Base-by-base conservation (phyloP, 306 rosid genomes). In the Rosa lucieae region DNA sequence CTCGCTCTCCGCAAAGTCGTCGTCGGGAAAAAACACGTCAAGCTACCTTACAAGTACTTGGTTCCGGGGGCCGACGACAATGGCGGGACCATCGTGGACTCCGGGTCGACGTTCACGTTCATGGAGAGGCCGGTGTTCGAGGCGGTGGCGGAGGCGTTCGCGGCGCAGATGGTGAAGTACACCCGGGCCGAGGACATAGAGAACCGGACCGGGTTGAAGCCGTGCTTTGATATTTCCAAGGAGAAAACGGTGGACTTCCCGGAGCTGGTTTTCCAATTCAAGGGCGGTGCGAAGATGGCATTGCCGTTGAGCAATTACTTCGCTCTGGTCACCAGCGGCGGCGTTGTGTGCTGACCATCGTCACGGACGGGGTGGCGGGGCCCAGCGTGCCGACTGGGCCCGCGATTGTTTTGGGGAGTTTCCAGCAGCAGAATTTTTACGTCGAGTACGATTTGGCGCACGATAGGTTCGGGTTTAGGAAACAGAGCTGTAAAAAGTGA, bases 11-110 rank as follows among this genome's bases (percentile, higher is more conserved):
- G 92, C 0, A 91, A 83, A 69, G 56, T 96, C 59, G 12, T 86
- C 67, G 92, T 96, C 15, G 98, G 97, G 1, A 79, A 73, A 1
- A 26, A 82, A 58, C 17, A 39, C 0, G 97, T 91, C 13, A 91
- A 90, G 79, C 79, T 93, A 29, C 96, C 97, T 23, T 79, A 80
- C 76, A 77, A 69, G 32, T 75, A 55, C 7, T 70, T 88, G 15
- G 88, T 83, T 8, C 92, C 93, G 1, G 93, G 82, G 10, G 55
- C 80, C 0, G 86, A 88, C 49, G 93, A 97, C 8, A 83, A 85
- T 23, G 99, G 99, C 0, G 99, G 99, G 18, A 82, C 98, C 4
- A 87, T 93, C 7, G 91, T 93, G 3, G 99, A 96, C 74, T 93
- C 98, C 4, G 99, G 99, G 3, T 74, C 94, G 32, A 93, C 98